A percentile compares a stretch with the other conserved stretches of the same genome.
Conservation (phyloP, 352 stramenopile species). For the Thalassiosira delicatula region DNA sequence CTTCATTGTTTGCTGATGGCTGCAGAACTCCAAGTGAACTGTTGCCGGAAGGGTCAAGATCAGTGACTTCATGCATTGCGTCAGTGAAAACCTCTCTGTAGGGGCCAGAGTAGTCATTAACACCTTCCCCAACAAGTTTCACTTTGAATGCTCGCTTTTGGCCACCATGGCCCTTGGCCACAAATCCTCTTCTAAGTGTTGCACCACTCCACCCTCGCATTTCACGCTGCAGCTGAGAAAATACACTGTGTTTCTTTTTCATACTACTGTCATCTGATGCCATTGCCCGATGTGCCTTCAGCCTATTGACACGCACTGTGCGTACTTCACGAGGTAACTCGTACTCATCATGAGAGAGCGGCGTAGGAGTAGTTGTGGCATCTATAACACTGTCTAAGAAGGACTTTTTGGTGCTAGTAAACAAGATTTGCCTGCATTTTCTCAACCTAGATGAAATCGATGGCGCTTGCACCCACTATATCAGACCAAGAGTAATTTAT, state of each 20-base stretch:
- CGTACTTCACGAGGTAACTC: conserved; percentile 97
- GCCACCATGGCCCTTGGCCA: conserved; percentile 95
- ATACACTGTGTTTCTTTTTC: conserved; percentile 90
- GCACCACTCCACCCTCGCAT: conserved; percentile 91
- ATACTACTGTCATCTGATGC: conserved; percentile 48
- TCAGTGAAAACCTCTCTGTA: conserved; percentile 98
- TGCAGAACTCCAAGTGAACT: conserved; percentile 78
- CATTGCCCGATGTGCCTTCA: conserved; percentile 91
- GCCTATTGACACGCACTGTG: conserved; percentile 96
- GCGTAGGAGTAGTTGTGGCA: conserved; percentile 94
- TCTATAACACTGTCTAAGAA: conserved; percentile 94
- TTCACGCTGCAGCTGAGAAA: conserved; percentile 97
- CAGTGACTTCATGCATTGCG: conserved; percentile 92
- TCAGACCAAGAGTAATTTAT: conserved; percentile 1
- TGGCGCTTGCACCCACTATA: conserved; percentile 73
- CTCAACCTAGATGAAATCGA: conserved; percentile 73
- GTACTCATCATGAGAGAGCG: conserved; percentile 97
- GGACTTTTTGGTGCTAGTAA: conserved; percentile 89
- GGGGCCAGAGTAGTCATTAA: conserved; percentile 98
- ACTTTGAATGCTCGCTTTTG: conserved; percentile 98
- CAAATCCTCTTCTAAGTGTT: conserved; percentile 94
- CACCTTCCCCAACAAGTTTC: conserved; percentile 98
- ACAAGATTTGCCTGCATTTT: conserved; percentile 69
- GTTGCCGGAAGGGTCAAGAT: conserved; percentile 63
- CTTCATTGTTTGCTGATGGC: conserved; percentile 77